Base-by-base conservation (phyloP, 805 yeast species). In the Candida chilensis region DNA sequence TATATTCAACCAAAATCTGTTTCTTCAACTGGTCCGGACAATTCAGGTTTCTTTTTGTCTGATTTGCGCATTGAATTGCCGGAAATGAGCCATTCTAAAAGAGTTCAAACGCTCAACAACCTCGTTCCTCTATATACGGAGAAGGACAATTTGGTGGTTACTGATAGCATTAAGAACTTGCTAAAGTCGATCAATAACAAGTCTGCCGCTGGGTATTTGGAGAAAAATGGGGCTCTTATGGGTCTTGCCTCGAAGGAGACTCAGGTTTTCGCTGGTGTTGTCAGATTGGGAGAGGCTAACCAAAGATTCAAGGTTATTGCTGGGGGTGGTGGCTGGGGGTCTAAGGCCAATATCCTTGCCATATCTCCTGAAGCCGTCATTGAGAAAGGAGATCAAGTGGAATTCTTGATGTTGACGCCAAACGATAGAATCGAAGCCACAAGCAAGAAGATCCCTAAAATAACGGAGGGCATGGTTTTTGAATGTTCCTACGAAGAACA, bases 291-390 rank as follows among this genome's bases (percentile, higher is more conserved):
- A n/a, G 37, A 42, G 32, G 37, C 32, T 22, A 42, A 50, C 4
- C 42, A 47, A 31, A 54, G 64, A 32, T 68, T 55, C 46, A 68
- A 71, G 42, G 75, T 79, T 14, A 60, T 74, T 20, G 87, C 84
- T 4, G 87, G 87, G 4, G 87, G 87, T 2, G 80, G 85, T 3
- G 76, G 78, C 2, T 79, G 86, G 86, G 83, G 85, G 1, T 71
- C 76, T 17, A 70, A 78, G 33, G 75, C 81, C 3, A 71, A 71
- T 20, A 70, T 75, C 46, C 57, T 79, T n/a, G 87, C 74, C 1
- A 46, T 79, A 9, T 79, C 79, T 17, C 78, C 84, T 1, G 66
- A 65, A 2, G 78, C 78, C 1, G 43, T 54, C 15, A 41, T 67
- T 5, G 32, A 32, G 2, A 50, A 44, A n/a, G 78, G 78, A n/a